Percentiles rank a stretch among this genome's conserved stretches.
phyloP scores from a whole-genome alignment of 78 protist species.

The Pigoraptor vietnamica region DNA sequence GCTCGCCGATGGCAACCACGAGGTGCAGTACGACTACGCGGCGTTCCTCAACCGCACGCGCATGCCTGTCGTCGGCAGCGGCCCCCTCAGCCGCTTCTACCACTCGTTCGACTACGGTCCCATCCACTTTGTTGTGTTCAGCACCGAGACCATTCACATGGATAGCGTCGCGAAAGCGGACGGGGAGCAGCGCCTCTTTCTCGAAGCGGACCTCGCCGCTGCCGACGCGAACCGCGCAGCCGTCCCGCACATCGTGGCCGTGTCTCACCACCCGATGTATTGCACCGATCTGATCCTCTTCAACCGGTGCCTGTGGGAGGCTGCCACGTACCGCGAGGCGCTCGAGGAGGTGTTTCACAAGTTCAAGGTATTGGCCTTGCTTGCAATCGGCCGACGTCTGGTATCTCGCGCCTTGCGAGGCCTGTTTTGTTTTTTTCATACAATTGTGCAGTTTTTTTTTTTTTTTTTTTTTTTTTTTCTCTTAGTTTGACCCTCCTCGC shows the following conservation, averaged over 20 bases:
- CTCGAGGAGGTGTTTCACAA: slow-evolving; percentile 22
- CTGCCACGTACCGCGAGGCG: not conserved
- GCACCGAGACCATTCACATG: slow-evolving; percentile 10
- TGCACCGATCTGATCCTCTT: not conserved
- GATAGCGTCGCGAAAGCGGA: not conserved
- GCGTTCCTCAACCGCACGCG: not conserved
- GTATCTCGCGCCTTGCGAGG: no score
- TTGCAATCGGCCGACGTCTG: no score
- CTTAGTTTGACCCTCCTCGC: no score
- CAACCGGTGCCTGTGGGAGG: not conserved
- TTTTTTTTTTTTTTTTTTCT: no score
- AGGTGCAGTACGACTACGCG: not conserved
- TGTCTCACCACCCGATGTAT: slow-evolving; percentile 29
- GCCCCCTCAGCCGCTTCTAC: slow-evolving; percentile 5
- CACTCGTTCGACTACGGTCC: slow-evolving; percentile 30
- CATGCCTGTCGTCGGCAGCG: slow-evolving; percentile 20
- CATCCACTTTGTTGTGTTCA: slow-evolving; percentile 21
- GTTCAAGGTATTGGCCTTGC: no score
- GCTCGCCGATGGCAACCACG: slow-evolving; percentile 31
- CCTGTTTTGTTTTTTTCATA: no score
- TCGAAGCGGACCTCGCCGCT: slow-evolving; percentile 7
- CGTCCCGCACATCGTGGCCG: slow-evolving; percentile 25
- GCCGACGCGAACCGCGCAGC: slow-evolving; percentile 12
- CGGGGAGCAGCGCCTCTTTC: not conserved
- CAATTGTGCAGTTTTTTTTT: no score